Evolutionary conservation across 192 early-diverging fungal species (phyloP), one percentile per base, ranked within the genome.

Genomic region (Ambispora gerdemannii): DNA sequence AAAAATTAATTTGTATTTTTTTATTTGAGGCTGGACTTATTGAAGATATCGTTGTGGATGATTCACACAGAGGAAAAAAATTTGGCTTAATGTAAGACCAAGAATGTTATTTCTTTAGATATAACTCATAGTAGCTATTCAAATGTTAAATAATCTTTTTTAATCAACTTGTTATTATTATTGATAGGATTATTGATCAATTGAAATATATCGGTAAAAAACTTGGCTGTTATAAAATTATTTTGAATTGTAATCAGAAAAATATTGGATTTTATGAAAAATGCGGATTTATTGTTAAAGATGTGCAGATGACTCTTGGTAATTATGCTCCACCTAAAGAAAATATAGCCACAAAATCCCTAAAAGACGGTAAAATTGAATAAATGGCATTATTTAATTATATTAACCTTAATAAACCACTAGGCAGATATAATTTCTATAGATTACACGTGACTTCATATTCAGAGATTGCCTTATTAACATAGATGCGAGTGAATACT

Each of bases 221-320:
- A 33, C 80, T 88, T 25, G 93, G 91, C 24, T 98, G 96, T 83
- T 98, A 98, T 84, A 98, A 98, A 74, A 80, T 87, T n/a, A 84
- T 91, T 32, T 79, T 91, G 50, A 85, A 88, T 76, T 92, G 88
- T 74, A 81, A 73, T 36, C 70, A 77, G 34, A 81, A 89, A 30
- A 98, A 98, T 77, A 88, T 93, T 27, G 75, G 87, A 15, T 98
- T 98, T 71, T 98, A 98, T 78, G 83, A 90, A 72, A 98, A 98
- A 77, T 95, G 93, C 68, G 93, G 91, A 1, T 84, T 96, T 61
- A 78, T 68, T 19, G 80, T 88, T 50, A 95, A 94, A 81, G 90
- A 84, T 38, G 76, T 90, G 22, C 86, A 90, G 67, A 90, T 92
- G 89, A 81, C 87, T 0, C 62, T 79, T 8, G 90, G 89, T 31